Evolutionary conservation across 495 filamentous ascomycete species (phyloP).

Genomic region (Pyrenula aspistea): DNA sequence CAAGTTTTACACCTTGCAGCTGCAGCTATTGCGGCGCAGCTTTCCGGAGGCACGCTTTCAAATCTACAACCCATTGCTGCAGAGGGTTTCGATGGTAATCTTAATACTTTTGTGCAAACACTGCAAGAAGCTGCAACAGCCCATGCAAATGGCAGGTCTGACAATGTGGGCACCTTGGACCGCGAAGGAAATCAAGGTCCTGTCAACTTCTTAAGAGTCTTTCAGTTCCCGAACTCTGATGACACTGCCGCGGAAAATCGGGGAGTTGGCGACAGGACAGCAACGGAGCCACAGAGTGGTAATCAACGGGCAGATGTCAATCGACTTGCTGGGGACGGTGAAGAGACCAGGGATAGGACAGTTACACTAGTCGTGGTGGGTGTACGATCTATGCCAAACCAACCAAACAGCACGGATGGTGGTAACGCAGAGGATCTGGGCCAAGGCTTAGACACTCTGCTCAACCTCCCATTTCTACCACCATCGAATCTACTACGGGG

Average conservation of each 20-base stretch:
- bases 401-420: conserved; percentile 22
- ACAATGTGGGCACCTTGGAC: conserved; percentile 9
- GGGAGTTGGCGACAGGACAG: background rate
- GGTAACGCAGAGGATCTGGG: conserved; percentile 3
- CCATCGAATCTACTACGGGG: conserved; percentile 37
- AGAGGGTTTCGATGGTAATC: conserved; percentile 41
- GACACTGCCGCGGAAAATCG: conserved; percentile 1
- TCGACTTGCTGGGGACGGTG: conserved; percentile 16
- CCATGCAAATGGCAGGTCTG: conserved; percentile 22
- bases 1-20: conserved; percentile 46
- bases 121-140: conserved; percentile 39
- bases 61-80: conserved; percentile 47
- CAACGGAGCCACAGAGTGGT: conserved; percentile 8
- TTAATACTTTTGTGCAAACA: conserved; percentile 45
- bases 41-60: conserved; percentile 41
- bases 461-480: conserved; percentile 46
- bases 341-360: conserved; percentile 41
- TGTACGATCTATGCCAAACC: conserved; percentile 54
- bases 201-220: conserved; percentile 48
- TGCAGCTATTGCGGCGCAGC: conserved; percentile 47
- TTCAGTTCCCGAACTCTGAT: conserved; percentile 45
- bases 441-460: conserved; percentile 32
- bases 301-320: conserved; percentile 24
- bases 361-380: conserved; percentile 63
- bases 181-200: conserved; percentile 28